Conservation (phyloP, 2,329 filamentous ascomycete genomes). For the Cryphonectria parasitica region DNA sequence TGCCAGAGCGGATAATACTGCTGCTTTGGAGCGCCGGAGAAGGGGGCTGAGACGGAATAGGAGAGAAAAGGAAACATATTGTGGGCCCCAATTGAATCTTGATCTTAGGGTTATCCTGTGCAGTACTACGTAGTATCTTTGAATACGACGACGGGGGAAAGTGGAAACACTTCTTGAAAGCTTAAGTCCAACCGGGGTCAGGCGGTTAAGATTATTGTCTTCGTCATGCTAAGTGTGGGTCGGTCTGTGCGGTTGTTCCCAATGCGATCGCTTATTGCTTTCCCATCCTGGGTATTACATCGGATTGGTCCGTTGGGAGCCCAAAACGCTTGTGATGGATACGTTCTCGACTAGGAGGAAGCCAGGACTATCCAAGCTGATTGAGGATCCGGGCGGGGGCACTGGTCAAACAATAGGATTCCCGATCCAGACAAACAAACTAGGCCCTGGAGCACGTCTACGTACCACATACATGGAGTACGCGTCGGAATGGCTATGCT, state of each 20-base stretch:
- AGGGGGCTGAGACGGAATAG: neutral
- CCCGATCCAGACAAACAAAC: neutral
- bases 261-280: neutral
- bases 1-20: neutral
- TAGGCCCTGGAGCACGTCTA: neutral
- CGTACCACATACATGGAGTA: neutral
- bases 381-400: neutral
- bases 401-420: neutral
- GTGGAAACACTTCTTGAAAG: neutral
- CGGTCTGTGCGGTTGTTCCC: neutral
- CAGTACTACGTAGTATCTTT: neutral
- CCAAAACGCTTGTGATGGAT: neutral
- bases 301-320: neutral
- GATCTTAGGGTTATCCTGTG: neutral
- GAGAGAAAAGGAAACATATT: neutral
- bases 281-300: neutral
- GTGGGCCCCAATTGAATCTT: neutral
- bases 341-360: neutral
- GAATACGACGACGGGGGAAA: neutral
- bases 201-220: neutral
- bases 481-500: neutral
- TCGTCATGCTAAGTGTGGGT: neutral
- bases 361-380: neutral
- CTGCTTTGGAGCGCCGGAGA: neutral
- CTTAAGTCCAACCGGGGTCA: neutral